A percentile compares a stretch with the other conserved stretches of the same genome.
Evolutionary conservation across 805 yeast species (phyloP).

Genomic region (Priceomyces melissophilus): DNA sequence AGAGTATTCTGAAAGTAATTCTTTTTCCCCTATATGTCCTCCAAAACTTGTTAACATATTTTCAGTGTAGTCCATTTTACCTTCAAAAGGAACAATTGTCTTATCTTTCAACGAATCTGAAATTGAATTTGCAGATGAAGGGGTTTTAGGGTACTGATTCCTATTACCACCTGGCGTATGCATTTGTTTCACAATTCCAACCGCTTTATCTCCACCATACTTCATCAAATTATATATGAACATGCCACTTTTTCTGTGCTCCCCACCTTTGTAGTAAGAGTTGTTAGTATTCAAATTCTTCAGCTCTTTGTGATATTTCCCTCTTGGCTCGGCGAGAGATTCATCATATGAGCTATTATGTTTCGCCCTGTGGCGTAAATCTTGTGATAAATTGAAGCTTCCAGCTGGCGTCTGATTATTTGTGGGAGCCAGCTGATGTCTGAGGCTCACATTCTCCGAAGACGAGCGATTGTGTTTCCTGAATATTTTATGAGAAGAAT

Average conservation of each 20-base stretch:
- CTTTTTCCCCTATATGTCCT: not conserved
- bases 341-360: slow-evolving; percentile 2
- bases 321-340: not conserved
- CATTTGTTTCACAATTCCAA: slow-evolving; percentile 32
- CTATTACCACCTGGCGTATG: slow-evolving; percentile 7
- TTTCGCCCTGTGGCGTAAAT: not conserved
- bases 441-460: slow-evolving; percentile 23
- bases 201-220: slow-evolving; percentile 39
- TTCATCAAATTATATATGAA: slow-evolving; percentile 36
- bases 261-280: not conserved
- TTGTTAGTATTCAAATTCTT: not conserved
- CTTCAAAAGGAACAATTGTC: not conserved
- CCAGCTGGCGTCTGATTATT: slow-evolving; percentile 1
- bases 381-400: not conserved
- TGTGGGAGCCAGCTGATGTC: not conserved
- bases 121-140: not conserved
- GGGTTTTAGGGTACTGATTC: not conserved
- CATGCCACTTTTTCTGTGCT: slow-evolving; percentile 27
- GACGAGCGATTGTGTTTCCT: slow-evolving; percentile 63
- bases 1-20: not conserved
- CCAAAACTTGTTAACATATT: not conserved
- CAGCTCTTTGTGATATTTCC: not conserved
- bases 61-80: not conserved
- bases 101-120: no score
- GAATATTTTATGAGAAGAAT: slow-evolving; percentile 44